phyloP scores from a whole-genome alignment of 257 asterid genomes.

The Lycium barbarum region DNA sequence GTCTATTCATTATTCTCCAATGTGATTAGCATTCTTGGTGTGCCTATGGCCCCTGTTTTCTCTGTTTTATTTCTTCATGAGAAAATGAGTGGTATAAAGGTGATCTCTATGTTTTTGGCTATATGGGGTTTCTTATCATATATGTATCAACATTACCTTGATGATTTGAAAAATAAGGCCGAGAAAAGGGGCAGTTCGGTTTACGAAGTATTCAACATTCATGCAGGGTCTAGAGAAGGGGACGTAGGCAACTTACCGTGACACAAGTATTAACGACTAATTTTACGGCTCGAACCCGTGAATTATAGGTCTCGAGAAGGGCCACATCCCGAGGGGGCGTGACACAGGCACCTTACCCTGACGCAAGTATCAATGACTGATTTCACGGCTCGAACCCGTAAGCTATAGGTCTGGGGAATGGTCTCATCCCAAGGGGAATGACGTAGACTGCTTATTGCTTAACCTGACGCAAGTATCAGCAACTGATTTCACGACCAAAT shows the following conservation, averaged over 20 bases:
- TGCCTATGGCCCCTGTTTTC: conserved; percentile 69
- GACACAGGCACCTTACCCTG: neutral
- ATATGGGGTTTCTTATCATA: conserved; percentile 70
- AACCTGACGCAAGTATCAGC: neutral
- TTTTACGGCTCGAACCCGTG: neutral
- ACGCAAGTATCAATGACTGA: neutral
- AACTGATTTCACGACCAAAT: too few relatives aligned
- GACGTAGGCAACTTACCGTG: neutral
- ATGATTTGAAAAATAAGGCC: conserved; percentile 23
- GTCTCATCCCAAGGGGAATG: too few relatives aligned
- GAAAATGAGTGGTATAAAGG: conserved; percentile 58
- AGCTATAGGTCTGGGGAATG: neutral
- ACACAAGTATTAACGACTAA: neutral
- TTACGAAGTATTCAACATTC: neutral
- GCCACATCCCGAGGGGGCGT: neutral
- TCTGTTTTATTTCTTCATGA: conserved; percentile 64
- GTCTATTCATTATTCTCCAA: conserved; percentile 42
- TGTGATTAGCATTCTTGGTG: conserved; percentile 55
- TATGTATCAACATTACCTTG: conserved; percentile 41
- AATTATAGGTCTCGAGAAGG: neutral
- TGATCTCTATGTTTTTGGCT: conserved; percentile 41
- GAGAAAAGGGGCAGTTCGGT: neutral
- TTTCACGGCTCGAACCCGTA: too few relatives aligned
- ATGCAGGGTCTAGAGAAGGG: neutral
- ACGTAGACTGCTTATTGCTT: neutral